These are phyloP conservation scores for Magnusiomyces suaveolens DNA, from an alignment of 1,139 yeast species.

Conservation along the genomic window DNA sequence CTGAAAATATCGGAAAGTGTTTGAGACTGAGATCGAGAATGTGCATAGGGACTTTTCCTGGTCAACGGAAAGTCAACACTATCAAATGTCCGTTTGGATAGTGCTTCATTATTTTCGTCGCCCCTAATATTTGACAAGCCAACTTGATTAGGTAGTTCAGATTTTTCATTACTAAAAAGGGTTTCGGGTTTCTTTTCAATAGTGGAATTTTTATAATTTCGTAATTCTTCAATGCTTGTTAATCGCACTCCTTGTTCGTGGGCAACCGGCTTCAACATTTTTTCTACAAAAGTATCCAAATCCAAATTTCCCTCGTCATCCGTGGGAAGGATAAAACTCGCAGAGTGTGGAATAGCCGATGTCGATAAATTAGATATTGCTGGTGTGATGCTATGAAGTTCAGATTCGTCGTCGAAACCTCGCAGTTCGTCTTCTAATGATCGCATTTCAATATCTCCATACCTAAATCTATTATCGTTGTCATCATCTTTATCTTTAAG, in stretches of 20 bases:
- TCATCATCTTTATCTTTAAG: neutral
- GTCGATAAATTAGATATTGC: neutral
- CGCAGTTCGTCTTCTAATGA: neutral
- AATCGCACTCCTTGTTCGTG: neutral
- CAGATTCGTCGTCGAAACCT: neutral
- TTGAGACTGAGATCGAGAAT: too few relatives aligned
- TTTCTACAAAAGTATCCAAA: neutral
- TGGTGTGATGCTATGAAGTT: neutral
- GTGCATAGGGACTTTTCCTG: too few relatives aligned
- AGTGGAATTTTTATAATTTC: too few relatives aligned
- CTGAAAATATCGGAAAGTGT: too few relatives aligned
- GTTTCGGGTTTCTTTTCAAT: too few relatives aligned
- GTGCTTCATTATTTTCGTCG: too few relatives aligned
- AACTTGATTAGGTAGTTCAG: too few relatives aligned
- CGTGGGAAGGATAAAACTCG: neutral
- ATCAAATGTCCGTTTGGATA: too few relatives aligned
- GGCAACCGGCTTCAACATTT: neutral
- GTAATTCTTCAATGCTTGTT: too few relatives aligned
- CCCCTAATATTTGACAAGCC: too few relatives aligned
- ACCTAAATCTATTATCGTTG: neutral
- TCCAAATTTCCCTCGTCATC: neutral
- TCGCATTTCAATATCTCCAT: neutral
- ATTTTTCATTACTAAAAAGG: too few relatives aligned
- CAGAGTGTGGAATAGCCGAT: neutral
- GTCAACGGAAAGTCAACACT: too few relatives aligned